Base-by-base conservation (phyloP, 2,329 filamentous ascomycete species). In the Cercospora sojina region DNA sequence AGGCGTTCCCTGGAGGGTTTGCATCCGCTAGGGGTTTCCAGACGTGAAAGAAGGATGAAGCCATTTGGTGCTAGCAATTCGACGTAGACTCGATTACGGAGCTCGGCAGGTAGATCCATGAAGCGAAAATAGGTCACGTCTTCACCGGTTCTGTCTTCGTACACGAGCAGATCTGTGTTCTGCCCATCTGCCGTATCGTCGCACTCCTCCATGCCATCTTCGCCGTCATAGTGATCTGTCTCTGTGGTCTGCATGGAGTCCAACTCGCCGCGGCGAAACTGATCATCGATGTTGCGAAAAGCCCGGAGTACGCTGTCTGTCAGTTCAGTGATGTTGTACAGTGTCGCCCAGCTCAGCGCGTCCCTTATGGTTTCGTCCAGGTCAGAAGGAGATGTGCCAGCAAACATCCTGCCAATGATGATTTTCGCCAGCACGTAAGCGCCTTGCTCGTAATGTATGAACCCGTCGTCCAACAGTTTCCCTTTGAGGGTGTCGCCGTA, bases 21-120 rank as follows among this genome's bases (percentile, higher is more conserved):
- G n/a, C 53, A 29, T 35, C 53, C 31, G 16, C 53, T 32, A 31
- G 41, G 38, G 56, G 43, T 49, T 12, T 57, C 57, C n/a, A 35
- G 25, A n/a, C 31, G 27, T 20, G 53, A 35, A 16, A 67, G 62
- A 7, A 49, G 43, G 63, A 69, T 64, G 66, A 66, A 57, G 32
- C 64, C 66, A n/a, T 32, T 56, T 3, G 67, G 68, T 7, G 64
- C 62, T 20, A 71, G 64, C 5, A 67, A 63, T 27, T 69, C 63
- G 13, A 62, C 47, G 32, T 70, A 71, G 12, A 71, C 62, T 25
- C 57, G 58, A 23, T 67, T 65, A n/a, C 70, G 66, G 35, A 71
- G 58, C 55, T 71, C 68, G 5, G 69, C 53, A 43, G 69, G 69
- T 13, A 71, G 62, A 29, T 69, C 69, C 57, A 71, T 57, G 56